Base-by-base conservation (phyloP, 2,329 filamentous ascomycete genomes). In the Beauveria scarabaeidicola region DNA sequence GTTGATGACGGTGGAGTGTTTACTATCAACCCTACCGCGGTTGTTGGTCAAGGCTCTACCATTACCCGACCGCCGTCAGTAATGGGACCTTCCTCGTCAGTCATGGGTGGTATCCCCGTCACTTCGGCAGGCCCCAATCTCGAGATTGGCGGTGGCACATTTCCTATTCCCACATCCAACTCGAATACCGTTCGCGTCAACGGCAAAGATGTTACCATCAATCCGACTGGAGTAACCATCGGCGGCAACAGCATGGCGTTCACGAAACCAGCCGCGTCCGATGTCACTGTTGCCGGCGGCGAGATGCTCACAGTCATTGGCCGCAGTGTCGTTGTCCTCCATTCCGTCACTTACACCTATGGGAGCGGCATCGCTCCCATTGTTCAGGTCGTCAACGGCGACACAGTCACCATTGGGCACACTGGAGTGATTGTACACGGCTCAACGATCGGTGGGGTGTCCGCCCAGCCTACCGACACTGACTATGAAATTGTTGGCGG, bases 401-500 rank as follows among this genome's bases (percentile, higher is more conserved):
- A 81, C 44, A 78, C 76, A 5, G 71, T 85, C 62, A 73, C 77
- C 1, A 72, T 85, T 55, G 80, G 77, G 0, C 76, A 80, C 3
- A 68, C 67, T 0, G 79, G 77, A 21, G 66, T 81, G 6, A 64
- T 72, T 2, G 66, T 77, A 2, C 73, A 70, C 63, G 72, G 73
- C 32, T 71, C 69, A 32, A 77, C 74, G 0, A 59, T 82, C 0
- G 79, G 79, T 19, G 80, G 79, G 0, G 63, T 67, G 3, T 61
- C 65, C 0, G 78, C 75, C 15, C 63, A 65, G 3, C 54, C 68
- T 1, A 69, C 66, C 1, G 72, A 71, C 13, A 78, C 75, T 1
- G 69, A 72, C 2, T 77, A 74, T 65, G 77, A 76, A 47, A 75
- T 82, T 59, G 74, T 80, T 9, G 81, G 80, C 55, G 81, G 81